phyloP scores from a whole-genome alignment of 169 alveolate genomes.

The Cryptosporidium tyzzeri region DNA sequence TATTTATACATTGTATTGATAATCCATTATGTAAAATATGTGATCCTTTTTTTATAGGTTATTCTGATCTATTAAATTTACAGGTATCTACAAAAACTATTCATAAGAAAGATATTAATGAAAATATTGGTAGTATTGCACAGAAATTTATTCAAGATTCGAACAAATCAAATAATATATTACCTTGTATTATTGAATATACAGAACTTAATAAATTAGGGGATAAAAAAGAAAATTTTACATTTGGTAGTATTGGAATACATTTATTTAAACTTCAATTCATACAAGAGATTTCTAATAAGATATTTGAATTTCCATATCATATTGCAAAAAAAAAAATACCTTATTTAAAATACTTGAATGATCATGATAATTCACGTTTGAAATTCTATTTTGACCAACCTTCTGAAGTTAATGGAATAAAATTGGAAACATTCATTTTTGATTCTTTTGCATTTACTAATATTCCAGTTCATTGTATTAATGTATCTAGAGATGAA shows the following conservation, averaged over 20 bases:
- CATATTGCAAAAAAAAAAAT: slow-evolving; percentile 84
- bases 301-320: slow-evolving; percentile 54
- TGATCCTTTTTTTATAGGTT: slow-evolving; percentile 89
- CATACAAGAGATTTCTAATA: slow-evolving; percentile 50
- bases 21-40: slow-evolving; percentile 86
- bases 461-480: slow-evolving; percentile 73
- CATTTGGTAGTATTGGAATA: slow-evolving; percentile 81
- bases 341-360: slow-evolving; percentile 39
- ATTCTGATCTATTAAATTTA: slow-evolving; percentile 69
- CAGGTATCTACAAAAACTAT: slow-evolving; percentile 81
- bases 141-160: slow-evolving; percentile 44
- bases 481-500: slow-evolving; percentile 80
- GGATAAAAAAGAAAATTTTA: slow-evolving; percentile 41
- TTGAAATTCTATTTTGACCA: slow-evolving; percentile 12
- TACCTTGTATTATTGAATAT: slow-evolving; percentile 83
- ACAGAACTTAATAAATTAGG: slow-evolving; percentile 81
- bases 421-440: slow-evolving; percentile 84
- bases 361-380: background rate
- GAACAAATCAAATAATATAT: slow-evolving; percentile 61
- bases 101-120: slow-evolving; percentile 56
- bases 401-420: slow-evolving; percentile 80
- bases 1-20: slow-evolving; percentile 86
- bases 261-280: slow-evolving; percentile 77
- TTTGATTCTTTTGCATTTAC: slow-evolving; percentile 81
- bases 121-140: slow-evolving; percentile 71